These are phyloP conservation scores for Echria macrotheca DNA, from an alignment of 495 filamentous ascomycete genomes.

Conservation along the genomic window DNA sequence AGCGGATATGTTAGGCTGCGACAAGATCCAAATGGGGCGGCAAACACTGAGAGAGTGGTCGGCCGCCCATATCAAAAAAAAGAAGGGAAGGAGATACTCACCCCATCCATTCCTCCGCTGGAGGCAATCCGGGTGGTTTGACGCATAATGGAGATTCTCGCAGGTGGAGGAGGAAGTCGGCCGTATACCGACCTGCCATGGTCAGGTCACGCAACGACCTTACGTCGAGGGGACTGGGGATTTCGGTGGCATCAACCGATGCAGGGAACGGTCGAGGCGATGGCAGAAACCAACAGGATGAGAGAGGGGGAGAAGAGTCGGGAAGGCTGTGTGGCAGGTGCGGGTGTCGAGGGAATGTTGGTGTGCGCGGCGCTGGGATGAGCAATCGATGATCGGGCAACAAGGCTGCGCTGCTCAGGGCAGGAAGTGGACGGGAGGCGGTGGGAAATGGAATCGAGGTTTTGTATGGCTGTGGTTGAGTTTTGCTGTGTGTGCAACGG, in stretches of 20 bases:
- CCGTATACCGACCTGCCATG: slow-evolving; percentile 62
- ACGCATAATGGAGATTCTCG: slow-evolving; percentile 77
- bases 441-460: too few species aligned
- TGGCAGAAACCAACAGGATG: too few species aligned
- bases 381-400: too few species aligned
- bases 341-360: too few species aligned
- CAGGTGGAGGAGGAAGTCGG: slow-evolving; percentile 71
- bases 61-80: neutral
- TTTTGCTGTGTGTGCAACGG: too few species aligned
- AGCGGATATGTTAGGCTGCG: slow-evolving; percentile 1
- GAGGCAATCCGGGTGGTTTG: slow-evolving; percentile 75
- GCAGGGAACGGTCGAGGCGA: neutral
- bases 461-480: too few species aligned
- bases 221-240: neutral
- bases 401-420: too few species aligned
- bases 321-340: too few species aligned
- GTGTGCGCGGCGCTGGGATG: too few species aligned
- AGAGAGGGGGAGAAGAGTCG: too few species aligned
- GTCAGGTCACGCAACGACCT: slow-evolving; percentile 22
- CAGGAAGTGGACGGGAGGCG: too few species aligned
- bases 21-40: neutral
- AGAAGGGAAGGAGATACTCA: slow-evolving; percentile 39
- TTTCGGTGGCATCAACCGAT: slow-evolving; percentile 3
- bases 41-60: neutral
- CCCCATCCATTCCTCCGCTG: slow-evolving; percentile 98